Evolutionary conservation across 225 moss, liverwort and hornwort genomes (phyloP).

Genomic region (Pseudisothecium myosuroides): DNA sequence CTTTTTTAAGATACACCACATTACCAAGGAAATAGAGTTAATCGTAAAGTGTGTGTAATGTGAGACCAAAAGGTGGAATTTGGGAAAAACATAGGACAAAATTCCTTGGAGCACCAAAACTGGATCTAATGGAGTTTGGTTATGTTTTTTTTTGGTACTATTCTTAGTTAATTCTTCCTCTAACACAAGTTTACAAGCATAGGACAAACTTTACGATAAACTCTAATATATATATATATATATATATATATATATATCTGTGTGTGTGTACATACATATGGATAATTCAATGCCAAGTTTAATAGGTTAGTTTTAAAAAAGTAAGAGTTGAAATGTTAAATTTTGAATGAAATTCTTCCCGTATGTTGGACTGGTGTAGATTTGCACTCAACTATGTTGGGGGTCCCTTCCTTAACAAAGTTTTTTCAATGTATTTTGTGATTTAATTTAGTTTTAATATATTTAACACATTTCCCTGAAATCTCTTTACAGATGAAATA

Average conservation of each 20-base stretch:
- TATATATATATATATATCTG: no score
- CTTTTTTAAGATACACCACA: neutral
- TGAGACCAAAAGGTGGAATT: no score
- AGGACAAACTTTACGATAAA: no score
- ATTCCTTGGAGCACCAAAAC: no score
- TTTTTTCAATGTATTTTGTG: neutral
- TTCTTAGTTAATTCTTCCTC: no score
- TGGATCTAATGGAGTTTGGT: no score
- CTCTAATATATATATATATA: no score
- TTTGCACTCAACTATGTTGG: neutral
- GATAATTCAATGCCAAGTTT: neutral
- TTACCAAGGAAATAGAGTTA: neutral
- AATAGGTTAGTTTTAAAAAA: neutral
- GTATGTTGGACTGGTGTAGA: accelerated
- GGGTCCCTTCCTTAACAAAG: neutral
- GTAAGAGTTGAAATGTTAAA: neutral
- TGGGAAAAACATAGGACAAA: no score
- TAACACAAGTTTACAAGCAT: no score
- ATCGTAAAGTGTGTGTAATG: no score
- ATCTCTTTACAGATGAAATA: neutral
- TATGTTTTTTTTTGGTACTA: no score
- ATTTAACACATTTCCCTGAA: neutral
- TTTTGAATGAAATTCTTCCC: neutral
- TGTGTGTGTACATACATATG: accelerated
- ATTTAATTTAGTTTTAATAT: neutral